These are phyloP conservation scores for Hemileia vastatrix DNA, from an alignment of 1,284 basidiomycete species.

Conservation along the genomic window DNA sequence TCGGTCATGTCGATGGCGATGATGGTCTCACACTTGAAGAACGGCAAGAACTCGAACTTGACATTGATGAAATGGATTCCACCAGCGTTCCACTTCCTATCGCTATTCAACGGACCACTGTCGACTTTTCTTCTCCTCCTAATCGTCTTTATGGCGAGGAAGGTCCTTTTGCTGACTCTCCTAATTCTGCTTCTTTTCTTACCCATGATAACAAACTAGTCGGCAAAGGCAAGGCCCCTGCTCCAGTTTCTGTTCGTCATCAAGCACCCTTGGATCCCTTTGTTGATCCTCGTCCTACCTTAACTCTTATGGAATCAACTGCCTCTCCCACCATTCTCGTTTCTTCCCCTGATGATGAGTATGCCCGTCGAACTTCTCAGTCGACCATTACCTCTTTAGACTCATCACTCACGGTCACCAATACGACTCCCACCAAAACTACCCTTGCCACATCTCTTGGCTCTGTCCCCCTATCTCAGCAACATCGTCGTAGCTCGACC, in stretches of 20 bases:
- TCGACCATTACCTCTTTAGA: conserved; percentile 26
- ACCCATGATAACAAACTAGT: background rate
- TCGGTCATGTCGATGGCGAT: conserved; percentile 15
- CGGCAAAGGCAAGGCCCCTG: conserved; percentile 14
- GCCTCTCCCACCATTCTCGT: conserved; percentile 4
- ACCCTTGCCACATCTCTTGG: background rate
- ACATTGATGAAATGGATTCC: background rate
- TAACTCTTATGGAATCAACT: background rate
- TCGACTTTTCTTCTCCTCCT: too few species aligned
- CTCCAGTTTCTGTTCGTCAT: background rate
- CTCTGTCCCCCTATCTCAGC: background rate
- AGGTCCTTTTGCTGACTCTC: conserved; percentile 17
- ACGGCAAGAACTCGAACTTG: conserved; percentile 15
- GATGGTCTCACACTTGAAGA: conserved; percentile 16
- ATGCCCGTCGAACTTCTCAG: background rate
- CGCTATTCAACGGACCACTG: too few species aligned
- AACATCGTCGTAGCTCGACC: conserved; percentile 1
- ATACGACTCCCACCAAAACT: background rate
- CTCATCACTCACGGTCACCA: background rate
- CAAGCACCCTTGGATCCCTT: conserved; percentile 10
- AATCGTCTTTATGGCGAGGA: background rate
- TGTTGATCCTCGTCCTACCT: conserved; percentile 6
- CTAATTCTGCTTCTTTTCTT: background rate
- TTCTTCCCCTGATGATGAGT: conserved; percentile 3
- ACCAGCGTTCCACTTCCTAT: too few species aligned